Evolutionary conservation across 345 rosid species (phyloP).

Genomic region (Citrus australasica): DNA sequence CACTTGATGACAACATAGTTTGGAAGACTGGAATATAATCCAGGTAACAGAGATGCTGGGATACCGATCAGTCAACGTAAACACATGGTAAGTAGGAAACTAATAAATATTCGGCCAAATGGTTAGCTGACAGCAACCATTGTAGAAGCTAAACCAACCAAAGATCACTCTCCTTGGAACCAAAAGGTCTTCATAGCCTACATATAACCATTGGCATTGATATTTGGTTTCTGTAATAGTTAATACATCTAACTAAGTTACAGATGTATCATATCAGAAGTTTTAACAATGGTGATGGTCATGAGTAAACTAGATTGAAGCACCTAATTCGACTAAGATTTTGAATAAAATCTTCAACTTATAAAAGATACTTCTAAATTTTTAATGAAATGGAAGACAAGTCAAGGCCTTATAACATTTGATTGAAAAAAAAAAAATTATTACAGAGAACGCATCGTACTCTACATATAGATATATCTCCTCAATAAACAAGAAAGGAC

Average conservation of each 20-base stretch:
- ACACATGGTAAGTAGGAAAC: neutral
- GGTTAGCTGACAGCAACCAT: neutral
- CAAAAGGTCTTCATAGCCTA: neutral
- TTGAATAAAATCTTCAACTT: neutral
- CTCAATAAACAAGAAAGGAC: neutral
- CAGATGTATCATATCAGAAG: neutral
- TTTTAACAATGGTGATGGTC: neutral
- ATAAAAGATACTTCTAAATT: no score
- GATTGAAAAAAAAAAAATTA: no score
- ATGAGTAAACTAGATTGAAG: neutral
- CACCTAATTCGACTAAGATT: neutral
- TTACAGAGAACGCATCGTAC: neutral
- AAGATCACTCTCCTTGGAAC: neutral
- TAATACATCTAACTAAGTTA: neutral
- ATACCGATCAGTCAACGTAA: neutral
- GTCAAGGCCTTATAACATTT: neutral
- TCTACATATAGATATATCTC: neutral
- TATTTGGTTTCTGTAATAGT: neutral
- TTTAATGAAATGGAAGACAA: no score
- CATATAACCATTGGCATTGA: neutral
- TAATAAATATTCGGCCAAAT: neutral
- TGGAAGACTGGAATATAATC: neutral
- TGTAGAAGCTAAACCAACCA: neutral
- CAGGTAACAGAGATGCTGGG: neutral
- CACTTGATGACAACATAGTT: neutral